phyloP scores from a whole-genome alignment of 805 yeast species.

The Lipomyces kockii region DNA sequence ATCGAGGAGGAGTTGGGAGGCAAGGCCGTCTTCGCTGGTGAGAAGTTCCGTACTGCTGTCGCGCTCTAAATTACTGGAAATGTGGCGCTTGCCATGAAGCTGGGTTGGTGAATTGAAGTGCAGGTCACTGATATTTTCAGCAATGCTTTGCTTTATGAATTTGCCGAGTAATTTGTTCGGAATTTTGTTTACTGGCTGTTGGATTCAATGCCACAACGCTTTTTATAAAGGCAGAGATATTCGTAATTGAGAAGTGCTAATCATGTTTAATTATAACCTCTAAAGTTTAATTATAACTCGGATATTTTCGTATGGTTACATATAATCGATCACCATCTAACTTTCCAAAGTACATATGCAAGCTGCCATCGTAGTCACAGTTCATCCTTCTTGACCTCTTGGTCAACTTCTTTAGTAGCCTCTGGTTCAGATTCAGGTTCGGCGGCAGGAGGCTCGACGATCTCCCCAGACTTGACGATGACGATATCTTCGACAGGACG shows the following conservation, averaged over 20 bases:
- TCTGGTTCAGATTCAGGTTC: conserved; percentile 32
- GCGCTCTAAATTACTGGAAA: conserved; percentile 8
- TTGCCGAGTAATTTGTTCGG: not conserved
- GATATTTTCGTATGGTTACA: not conserved
- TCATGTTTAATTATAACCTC: not conserved
- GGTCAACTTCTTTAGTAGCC: conserved; percentile 34
- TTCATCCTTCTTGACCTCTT: conserved; percentile 37
- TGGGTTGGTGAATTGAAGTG: conserved; percentile 10
- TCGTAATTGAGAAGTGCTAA: not conserved
- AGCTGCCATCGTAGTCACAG: conserved; percentile 38
- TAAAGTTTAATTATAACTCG: not conserved
- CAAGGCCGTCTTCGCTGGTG: conserved; percentile 72
- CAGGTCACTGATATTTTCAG: conserved; percentile 12
- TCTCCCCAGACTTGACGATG: conserved; percentile 52
- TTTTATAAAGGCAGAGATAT: not conserved
- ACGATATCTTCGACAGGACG: conserved; percentile 74
- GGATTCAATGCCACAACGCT: not conserved
- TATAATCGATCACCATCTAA: conserved; percentile 18
- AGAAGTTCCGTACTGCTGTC: conserved; percentile 34
- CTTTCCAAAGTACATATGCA: conserved; percentile 16
- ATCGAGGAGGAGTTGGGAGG: conserved; percentile 98
- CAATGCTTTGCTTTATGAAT: not conserved
- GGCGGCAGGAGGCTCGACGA: conserved; percentile 18
- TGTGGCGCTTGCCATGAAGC: not conserved
- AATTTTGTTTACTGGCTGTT: not conserved